Conservation (phyloP, 768 basidiomycete genomes). For the Fistulinella prunicolor region DNA sequence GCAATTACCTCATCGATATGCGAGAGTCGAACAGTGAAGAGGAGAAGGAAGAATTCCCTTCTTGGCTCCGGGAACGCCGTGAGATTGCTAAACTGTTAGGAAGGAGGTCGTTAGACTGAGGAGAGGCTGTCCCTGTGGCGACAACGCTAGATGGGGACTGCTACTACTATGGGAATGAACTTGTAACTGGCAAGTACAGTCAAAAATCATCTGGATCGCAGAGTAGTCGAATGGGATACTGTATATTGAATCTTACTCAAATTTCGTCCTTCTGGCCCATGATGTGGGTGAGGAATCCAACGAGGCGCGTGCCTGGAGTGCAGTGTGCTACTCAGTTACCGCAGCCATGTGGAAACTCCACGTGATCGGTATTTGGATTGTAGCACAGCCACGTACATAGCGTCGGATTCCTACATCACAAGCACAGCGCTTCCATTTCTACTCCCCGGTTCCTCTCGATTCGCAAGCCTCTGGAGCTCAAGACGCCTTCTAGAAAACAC, state of each 20-base stretch:
- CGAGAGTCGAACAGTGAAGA: slow-evolving; percentile 38
- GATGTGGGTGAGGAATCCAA: no score
- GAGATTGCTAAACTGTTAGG: slow-evolving; percentile 78
- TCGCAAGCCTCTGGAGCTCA: neutral
- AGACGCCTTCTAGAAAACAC: neutral
- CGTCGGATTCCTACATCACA: slow-evolving; percentile 19
- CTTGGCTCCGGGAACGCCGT: slow-evolving; percentile 78
- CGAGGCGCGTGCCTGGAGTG: no score
- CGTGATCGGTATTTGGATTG: slow-evolving; percentile 18
- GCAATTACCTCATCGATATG: slow-evolving; percentile 88
- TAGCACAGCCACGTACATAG: slow-evolving; percentile 18
- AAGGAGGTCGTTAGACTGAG: slow-evolving; percentile 65
- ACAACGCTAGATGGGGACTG: neutral
- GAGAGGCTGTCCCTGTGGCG: neutral
- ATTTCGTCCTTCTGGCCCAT: neutral
- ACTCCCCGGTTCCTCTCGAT: slow-evolving; percentile 5
- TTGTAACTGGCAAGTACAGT: neutral
- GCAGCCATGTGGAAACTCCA: slow-evolving; percentile 5
- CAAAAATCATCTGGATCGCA: neutral
- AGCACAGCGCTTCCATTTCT: slow-evolving; percentile 5
- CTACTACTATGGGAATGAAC: slow-evolving; percentile 3
- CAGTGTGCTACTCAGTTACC: no score
- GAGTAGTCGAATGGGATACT: neutral
- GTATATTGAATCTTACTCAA: neutral
- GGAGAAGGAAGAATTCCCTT: slow-evolving; percentile 59